Evolutionary conservation across 1,284 basidiomycete species (phyloP), one percentile per base, ranked within the genome.

Genomic region (Neolentinus lepideus): DNA sequence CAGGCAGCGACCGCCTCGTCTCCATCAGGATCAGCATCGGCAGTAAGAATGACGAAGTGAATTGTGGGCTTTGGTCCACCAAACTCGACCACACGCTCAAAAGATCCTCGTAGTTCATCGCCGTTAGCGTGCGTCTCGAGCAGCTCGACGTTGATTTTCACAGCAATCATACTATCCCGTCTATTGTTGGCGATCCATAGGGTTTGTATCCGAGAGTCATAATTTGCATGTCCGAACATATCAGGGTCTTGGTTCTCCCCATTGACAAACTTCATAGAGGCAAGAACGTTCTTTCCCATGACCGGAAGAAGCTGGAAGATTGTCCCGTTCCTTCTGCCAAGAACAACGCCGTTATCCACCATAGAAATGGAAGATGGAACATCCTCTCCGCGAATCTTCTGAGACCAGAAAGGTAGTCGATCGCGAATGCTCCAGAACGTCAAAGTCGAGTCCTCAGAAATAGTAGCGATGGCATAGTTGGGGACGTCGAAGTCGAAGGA

Each of bases 171-270:
- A 66, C 89, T 91, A 56, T 91, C 87, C 19, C 90, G 80, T 36
- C 87, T 82, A 66, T 82, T 89, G 67, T 91, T 91, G 54, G 89
- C 88, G 26, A 92, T 77, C 90, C 90, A 92, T 16, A 92, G 73
- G 0, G 88, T 90, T 69, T 88, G 85, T 57, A 91, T 89, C 51
- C 88, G 75, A 0, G 85, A 77, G 69, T 92, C 89, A 64, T 92
- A 91, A 64, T 81, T 85, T 61, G 85, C 80, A 63, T 92, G 90
- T 14, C 89, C 88, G 67, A 90, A 92, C 88, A 92, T 91, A 6
- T 89, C 86, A 12, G 74, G 74, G 60, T 90, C 89, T 27, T 90
- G 79, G 58, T 77, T 76, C 53, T 67, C 69, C 24, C 81, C 81
- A 60, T 85, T 88, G 63, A 87, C 72, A 64, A 92, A 92, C 65